Base-by-base conservation (phyloP, 805 yeast species). In the Nakazawaea siamensis region DNA sequence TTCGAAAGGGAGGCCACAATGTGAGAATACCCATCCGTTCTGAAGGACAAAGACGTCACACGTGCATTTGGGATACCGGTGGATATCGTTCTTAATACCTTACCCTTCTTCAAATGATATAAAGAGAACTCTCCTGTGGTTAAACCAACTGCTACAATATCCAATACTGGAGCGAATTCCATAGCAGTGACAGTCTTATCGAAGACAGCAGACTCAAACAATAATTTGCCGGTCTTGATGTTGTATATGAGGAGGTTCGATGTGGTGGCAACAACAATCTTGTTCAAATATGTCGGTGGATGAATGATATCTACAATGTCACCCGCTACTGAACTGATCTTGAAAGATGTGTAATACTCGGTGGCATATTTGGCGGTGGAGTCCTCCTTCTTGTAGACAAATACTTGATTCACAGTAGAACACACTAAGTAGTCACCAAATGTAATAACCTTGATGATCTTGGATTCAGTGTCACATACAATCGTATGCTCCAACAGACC, bases 251-350 rank as follows among this genome's bases (percentile, higher is more conserved):
- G 55, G 11, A 88, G 39, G 30, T 71, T 67, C 2, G 70, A 55
- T 4, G 78, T 65, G 1, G 97, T 84, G n/a, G 88, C 84, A 20
- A 90, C 76, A 2, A 82, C 79, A 18, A 94, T 62, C 52, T 92
- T 92, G 64, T 92, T 92, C 50, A 94, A 57, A 52, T 90, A 88
- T 0, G 99, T 90, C 20, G 97, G 88, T 33, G 90, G 80, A 55
- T 92, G 99, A 9, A 74, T 49, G 14, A 82, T 44, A 28, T 76
- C 79, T 9, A 80, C 78, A 13, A 92, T 68, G 6, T 66, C 68
- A 16, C 95, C 96, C 44, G 81, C 78, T 12, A 78, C 56, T n/a
- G 68, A 57, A 18, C 78, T 72, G 33, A 76, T 51, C 28, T 61
- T 57, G 33, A 88, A 56, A 12, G 76, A 64, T 4, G 94, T 76